Conservation (phyloP, 78 protist species). For the Cavenderia fasciculata region DNA sequence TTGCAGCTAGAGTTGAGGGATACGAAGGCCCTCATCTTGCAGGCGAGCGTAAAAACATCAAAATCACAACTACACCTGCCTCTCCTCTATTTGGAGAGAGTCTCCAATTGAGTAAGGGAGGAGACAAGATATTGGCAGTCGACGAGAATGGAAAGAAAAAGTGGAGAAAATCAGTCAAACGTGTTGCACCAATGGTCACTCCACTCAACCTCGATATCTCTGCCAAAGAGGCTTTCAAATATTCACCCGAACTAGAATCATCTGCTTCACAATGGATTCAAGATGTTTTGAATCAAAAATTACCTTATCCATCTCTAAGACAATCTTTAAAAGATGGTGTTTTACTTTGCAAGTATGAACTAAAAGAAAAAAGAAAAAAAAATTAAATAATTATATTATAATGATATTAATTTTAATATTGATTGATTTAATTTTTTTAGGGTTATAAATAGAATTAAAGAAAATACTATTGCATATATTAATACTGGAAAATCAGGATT, state of each 20-base stretch:
- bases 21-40: constrained; percentile 65
- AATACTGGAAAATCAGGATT: constrained; percentile 52
- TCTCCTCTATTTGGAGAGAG: constrained; percentile 58
- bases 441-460: constrained; percentile 23
- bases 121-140: too few species aligned
- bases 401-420: too few species aligned
- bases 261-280: constrained; percentile 74
- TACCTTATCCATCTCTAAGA: constrained; percentile 22
- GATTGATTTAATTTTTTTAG: too few species aligned
- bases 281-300: constrained; percentile 6
- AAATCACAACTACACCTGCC: constrained; percentile 52
- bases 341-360: constrained; percentile 51
- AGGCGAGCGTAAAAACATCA: constrained; percentile 37
- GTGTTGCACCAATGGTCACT: constrained; percentile 48
- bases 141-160: constrained; percentile 48
- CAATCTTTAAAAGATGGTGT: constrained; percentile 69
- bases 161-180: constrained; percentile 64
- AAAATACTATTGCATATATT: constrained; percentile 31
- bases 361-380: neutral
- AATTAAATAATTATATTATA: neutral
- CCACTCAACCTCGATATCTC: constrained; percentile 61
- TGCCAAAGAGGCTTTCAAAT: constrained; percentile 81
- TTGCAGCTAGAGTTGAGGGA: constrained; percentile 47
- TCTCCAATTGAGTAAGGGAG: too few species aligned
- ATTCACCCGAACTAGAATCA: constrained; percentile 77